Conservation (phyloP, 495 filamentous ascomycete species). For the Penicillium tannophilum region DNA sequence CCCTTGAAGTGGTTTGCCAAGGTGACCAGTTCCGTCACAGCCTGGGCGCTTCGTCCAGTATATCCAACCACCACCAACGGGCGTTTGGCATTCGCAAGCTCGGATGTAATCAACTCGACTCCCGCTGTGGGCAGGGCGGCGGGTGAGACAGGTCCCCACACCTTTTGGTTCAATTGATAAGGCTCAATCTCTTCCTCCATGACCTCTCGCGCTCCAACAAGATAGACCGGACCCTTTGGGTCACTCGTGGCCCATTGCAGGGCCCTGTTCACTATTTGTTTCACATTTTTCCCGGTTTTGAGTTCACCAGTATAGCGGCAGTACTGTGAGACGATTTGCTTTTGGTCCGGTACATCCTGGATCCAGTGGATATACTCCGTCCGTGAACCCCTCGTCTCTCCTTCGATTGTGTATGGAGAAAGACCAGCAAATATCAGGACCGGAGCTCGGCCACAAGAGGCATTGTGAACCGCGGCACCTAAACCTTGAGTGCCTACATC, state of each 20-base stretch:
- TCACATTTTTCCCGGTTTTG: conserved; percentile 89
- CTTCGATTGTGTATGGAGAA: conserved; percentile 86
- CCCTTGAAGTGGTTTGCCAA: conserved; percentile 79
- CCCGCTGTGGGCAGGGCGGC: conserved; percentile 70
- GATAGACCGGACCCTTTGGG: conserved; percentile 84
- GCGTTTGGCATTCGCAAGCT: conserved; percentile 70
- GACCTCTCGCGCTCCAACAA: conserved; percentile 80
- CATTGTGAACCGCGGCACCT: conserved; percentile 90
- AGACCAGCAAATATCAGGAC: conserved; percentile 91
- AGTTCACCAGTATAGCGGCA: conserved; percentile 91
- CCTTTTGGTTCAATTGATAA: conserved; percentile 69
- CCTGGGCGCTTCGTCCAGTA: conserved; percentile 71
- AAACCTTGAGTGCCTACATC: conserved; percentile 95
- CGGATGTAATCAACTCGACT: conserved; percentile 67
- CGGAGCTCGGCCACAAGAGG: conserved; percentile 80
- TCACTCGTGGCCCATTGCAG: conserved; percentile 82
- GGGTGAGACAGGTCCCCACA: conserved; percentile 76
- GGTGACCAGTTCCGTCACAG: conserved; percentile 71
- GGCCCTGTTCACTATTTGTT: conserved; percentile 92
- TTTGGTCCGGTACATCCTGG: conserved; percentile 94
- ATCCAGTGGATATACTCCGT: conserved; percentile 99
- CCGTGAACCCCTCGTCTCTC: conserved; percentile 82
- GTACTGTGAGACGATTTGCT: conserved; percentile 88
- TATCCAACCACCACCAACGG: conserved; percentile 86
- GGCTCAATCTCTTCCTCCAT: conserved; percentile 92